phyloP scores from a whole-genome alignment of 225 moss, liverwort and hornwort genomes.

The Anthoceros angustus region DNA sequence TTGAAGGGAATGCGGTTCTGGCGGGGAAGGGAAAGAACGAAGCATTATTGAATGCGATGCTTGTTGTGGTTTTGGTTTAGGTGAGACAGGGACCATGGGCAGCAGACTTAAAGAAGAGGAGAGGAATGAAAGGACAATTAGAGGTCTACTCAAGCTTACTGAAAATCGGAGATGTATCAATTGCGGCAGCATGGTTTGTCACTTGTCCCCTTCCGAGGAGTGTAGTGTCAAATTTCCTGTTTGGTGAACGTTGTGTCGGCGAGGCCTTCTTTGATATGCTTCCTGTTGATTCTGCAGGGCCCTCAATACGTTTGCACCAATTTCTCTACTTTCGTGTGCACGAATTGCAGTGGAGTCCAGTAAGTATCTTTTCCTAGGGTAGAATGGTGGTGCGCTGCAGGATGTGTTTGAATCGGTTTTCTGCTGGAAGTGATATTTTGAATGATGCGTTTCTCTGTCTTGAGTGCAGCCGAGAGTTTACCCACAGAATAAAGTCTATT shows the following conservation, averaged over 20 bases:
- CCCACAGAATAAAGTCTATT: slow-evolving; percentile 82
- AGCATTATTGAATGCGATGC: too few species aligned
- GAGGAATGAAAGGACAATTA: slow-evolving; percentile 78
- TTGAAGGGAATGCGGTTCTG: too few species aligned
- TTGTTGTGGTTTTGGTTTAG: too few species aligned
- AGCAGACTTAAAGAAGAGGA: slow-evolving; percentile 93
- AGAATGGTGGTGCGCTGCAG: neutral
- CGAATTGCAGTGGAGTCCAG: slow-evolving; percentile 93
- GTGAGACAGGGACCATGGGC: slow-evolving; percentile 26
- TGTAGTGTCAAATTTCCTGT: neutral
- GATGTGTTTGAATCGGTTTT: neutral
- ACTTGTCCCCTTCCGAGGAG: neutral
- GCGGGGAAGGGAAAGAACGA: too few species aligned
- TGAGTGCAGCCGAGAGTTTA: slow-evolving; percentile 65
- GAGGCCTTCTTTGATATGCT: neutral
- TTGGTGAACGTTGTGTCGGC: neutral
- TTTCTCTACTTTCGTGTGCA: slow-evolving; percentile 90
- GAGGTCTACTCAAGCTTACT: slow-evolving; percentile 64
- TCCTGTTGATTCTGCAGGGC: slow-evolving; percentile 33
- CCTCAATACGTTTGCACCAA: slow-evolving; percentile 96
- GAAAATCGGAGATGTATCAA: slow-evolving; percentile 97
- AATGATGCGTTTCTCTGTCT: slow-evolving; percentile 3
- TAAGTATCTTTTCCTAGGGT: slow-evolving; percentile 27
- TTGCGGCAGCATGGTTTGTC: slow-evolving; percentile 77
- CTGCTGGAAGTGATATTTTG: neutral